Evolutionary conservation across 208 protist species (phyloP).

Genomic region (Acanthamoeba lenticulata): DNA sequence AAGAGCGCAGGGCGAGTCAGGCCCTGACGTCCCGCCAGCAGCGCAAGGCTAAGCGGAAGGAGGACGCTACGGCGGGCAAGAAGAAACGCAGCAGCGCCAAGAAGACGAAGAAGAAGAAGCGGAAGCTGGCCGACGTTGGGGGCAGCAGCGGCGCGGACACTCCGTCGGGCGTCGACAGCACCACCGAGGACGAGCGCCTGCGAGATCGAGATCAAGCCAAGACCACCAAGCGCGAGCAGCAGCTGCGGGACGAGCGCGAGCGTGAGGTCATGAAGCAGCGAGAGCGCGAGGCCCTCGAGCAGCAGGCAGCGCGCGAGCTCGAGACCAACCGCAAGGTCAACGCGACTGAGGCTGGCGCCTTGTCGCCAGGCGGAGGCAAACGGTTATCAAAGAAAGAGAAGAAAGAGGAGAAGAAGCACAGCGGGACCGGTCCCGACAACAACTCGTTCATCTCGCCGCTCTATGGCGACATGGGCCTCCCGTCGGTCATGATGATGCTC

Average conservation of each 20-base stretch:
- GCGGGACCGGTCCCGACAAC: not conserved
- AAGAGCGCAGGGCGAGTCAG: not conserved
- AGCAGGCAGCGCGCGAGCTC: not conserved
- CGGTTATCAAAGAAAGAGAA: too few species aligned
- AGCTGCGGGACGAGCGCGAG: not conserved
- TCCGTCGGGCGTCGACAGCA: not conserved
- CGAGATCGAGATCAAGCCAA: too few species aligned
- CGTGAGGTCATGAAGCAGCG: not conserved
- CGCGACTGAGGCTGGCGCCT: too few species aligned
- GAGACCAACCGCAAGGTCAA: too few species aligned
- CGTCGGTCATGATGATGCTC: not conserved
- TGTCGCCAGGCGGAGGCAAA: too few species aligned
- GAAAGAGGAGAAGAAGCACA: not conserved
- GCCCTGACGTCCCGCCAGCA: not conserved
- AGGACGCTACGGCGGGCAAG: not conserved
- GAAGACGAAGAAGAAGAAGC: too few species aligned
- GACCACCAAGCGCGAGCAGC: too few species aligned
- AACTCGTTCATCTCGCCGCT: not conserved
- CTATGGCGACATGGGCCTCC: not conserved
- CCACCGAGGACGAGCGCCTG: not conserved
- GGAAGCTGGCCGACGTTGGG: not conserved
- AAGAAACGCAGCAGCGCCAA: not conserved
- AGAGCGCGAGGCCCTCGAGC: not conserved
- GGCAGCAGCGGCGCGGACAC: not conserved
- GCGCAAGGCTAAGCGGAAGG: not conserved